Conservation (phyloP, 208 protist species). For the Blastocrithidia nonstop region DNA sequence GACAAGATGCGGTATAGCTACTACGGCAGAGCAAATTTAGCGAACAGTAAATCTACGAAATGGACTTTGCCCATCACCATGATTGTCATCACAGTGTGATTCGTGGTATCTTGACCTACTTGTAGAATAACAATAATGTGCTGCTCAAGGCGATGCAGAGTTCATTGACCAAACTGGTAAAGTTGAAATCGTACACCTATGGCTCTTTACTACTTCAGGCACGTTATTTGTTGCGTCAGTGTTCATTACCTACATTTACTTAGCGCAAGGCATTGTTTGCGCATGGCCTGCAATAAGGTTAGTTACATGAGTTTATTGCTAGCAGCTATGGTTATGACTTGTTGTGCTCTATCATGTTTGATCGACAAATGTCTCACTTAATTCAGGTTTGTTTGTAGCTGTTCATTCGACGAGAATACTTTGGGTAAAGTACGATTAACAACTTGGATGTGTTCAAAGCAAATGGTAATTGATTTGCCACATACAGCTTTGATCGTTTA, state of each 20-base stretch:
- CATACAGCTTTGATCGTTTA: slow-evolving; percentile 42
- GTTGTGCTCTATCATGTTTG: slow-evolving; percentile 66
- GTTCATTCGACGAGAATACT: slow-evolving; percentile 69
- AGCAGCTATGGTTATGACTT: slow-evolving; percentile 57
- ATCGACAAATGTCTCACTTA: slow-evolving; percentile 49
- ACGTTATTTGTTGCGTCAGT: slow-evolving; percentile 53
- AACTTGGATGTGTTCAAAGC: slow-evolving; percentile 46
- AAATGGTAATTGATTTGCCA: slow-evolving; percentile 33
- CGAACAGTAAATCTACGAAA: slow-evolving; percentile 23
- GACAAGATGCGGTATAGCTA: slow-evolving; percentile 53
- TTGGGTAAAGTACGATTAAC: slow-evolving; percentile 33
- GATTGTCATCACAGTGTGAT: slow-evolving; percentile 55
- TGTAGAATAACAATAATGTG: slow-evolving; percentile 34
- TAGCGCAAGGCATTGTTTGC: slow-evolving; percentile 57
- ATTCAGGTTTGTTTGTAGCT: slow-evolving; percentile 53
- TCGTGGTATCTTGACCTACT: slow-evolving; percentile 26
- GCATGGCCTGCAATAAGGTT: slow-evolving; percentile 36
- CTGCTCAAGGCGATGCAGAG: slow-evolving; percentile 43
- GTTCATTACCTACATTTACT: slow-evolving; percentile 45
- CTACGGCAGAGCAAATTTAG: slow-evolving; percentile 23
- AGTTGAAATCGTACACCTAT: slow-evolving; percentile 28
- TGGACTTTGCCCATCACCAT: slow-evolving; percentile 68
- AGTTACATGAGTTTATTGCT: slow-evolving; percentile 20
- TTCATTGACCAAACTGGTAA: slow-evolving; percentile 27
- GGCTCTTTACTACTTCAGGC: slow-evolving; percentile 51